Conservation (phyloP, 805 yeast genomes). For the Torulaspora delbrueckii region DNA sequence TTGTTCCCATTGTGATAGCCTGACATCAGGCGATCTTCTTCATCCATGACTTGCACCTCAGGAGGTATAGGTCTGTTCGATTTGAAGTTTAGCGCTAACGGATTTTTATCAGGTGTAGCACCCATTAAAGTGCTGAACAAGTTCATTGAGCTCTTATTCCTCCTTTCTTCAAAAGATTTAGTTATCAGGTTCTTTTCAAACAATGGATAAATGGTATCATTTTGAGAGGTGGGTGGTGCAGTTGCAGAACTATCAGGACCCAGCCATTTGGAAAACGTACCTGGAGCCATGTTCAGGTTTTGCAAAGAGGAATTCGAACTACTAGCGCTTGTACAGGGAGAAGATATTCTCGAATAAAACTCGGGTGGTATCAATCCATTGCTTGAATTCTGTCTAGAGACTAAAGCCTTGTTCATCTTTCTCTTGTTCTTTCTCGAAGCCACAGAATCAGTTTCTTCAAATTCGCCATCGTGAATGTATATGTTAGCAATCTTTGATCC, state of each 20-base stretch:
- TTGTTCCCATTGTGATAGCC: constrained; percentile 18
- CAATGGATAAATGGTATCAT: constrained; percentile 10
- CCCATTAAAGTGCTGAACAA: constrained; percentile 19
- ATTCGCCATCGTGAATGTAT: constrained; percentile 35
- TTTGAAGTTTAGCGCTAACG: constrained; percentile 23
- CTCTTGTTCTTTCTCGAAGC: constrained; percentile 7
- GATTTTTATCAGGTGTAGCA: constrained; percentile 17
- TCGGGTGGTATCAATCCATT: constrained; percentile 36
- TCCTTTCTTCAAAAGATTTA: constrained; percentile 30
- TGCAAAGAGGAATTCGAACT: constrained; percentile 30
- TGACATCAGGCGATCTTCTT: constrained; percentile 32
- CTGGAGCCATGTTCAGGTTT: constrained; percentile 21
- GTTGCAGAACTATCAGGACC: constrained; percentile 9
- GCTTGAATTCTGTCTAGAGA: constrained; percentile 16
- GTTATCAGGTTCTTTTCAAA: constrained; percentile 28
- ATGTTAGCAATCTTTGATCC: constrained; percentile 26
- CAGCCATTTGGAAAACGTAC: constrained; percentile 24
- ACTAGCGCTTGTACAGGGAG: constrained; percentile 32
- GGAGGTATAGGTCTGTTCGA: constrained; percentile 14
- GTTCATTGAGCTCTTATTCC: constrained; percentile 19
- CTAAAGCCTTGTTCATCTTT: constrained; percentile 10
- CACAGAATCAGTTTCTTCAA: constrained; percentile 13
- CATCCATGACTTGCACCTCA: constrained; percentile 21
- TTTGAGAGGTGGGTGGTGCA: constrained; percentile 3
- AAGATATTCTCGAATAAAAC: constrained; percentile 33